A percentile compares a stretch with the other conserved stretches of the same genome.
phyloP scores from a whole-genome alignment of 306 rosid genomes.

The Betula pendula region DNA sequence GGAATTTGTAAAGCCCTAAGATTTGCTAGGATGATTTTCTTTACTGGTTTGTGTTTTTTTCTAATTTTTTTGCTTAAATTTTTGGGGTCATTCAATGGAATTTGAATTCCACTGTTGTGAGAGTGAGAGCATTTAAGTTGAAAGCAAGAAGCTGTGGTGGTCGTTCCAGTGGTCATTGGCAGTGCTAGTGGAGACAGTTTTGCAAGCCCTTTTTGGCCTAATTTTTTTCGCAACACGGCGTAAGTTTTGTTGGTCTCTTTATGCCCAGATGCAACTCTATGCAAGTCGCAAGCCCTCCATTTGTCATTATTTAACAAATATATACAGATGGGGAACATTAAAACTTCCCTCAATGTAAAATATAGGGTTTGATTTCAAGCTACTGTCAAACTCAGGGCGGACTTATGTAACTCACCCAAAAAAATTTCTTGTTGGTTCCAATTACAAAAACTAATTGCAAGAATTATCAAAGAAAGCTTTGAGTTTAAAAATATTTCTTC shows the following conservation, averaged over 20 bases:
- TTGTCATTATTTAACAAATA: not conserved
- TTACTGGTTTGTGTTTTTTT: not conserved
- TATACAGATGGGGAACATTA: not conserved
- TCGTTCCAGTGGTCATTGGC: not conserved
- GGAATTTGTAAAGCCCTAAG: not conserved
- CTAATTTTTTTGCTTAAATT: too few relatives aligned
- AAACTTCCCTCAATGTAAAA: not conserved
- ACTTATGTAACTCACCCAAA: not conserved
- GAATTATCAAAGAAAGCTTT: not conserved
- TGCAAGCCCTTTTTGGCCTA: not conserved
- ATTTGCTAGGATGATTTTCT: not conserved
- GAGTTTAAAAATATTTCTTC: not conserved
- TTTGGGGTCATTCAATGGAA: too few relatives aligned
- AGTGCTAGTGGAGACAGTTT: too few relatives aligned
- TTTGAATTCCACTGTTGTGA: too few relatives aligned
- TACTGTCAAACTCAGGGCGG: not conserved
- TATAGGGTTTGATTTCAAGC: not conserved
- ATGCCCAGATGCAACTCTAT: not conserved
- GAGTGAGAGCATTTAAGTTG: too few relatives aligned
- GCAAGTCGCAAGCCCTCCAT: not conserved
- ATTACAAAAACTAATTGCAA: not conserved
- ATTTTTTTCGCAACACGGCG: not conserved
- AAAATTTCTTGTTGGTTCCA: not conserved
- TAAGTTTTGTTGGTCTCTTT: not conserved
- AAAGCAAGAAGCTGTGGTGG: not conserved